phyloP scores from a whole-genome alignment of 228 moss, liverwort and hornwort species.

The Sphagnum fallax region DNA sequence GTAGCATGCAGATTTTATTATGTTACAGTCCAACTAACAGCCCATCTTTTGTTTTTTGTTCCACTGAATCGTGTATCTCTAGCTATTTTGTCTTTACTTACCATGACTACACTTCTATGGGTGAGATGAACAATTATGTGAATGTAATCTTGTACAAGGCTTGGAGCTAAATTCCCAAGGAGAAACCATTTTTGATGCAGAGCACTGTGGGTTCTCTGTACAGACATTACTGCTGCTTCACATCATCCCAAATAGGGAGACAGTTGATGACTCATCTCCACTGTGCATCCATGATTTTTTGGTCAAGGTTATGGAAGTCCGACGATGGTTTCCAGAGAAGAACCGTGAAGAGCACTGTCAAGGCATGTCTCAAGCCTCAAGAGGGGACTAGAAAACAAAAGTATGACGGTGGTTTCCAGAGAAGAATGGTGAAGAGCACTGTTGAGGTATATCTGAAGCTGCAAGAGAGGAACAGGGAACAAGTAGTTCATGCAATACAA shows the following conservation, averaged over 20 bases:
- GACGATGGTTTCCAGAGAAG: conserved; percentile 88
- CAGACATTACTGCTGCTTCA: conserved; percentile 68
- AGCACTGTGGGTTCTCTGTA: background rate
- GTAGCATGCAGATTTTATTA: background rate
- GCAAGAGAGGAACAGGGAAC: no score
- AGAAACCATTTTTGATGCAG: background rate
- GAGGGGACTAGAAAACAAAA: no score
- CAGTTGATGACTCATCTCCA: conserved; percentile 31
- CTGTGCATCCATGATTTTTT: conserved; percentile 31
- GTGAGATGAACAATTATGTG: background rate
- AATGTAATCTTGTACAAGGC: background rate
- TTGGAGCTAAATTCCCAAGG: background rate
- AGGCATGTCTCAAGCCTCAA: no score
- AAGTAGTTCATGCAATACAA: no score
- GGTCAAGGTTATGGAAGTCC: conserved; percentile 65
- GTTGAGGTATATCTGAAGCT: no score
- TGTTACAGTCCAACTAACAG: background rate
- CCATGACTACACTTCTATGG: background rate
- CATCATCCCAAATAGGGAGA: conserved; percentile 31
- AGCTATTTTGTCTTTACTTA: background rate
- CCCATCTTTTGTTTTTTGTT: background rate
- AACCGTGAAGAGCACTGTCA: conserved; percentile 40
- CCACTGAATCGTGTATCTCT: background rate
- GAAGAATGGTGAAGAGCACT: conserved; percentile 44
- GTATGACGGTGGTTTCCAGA: no score